Base-by-base conservation (phyloP, 2,329 filamentous ascomycete genomes). In the Paecilomyces fulvus region DNA sequence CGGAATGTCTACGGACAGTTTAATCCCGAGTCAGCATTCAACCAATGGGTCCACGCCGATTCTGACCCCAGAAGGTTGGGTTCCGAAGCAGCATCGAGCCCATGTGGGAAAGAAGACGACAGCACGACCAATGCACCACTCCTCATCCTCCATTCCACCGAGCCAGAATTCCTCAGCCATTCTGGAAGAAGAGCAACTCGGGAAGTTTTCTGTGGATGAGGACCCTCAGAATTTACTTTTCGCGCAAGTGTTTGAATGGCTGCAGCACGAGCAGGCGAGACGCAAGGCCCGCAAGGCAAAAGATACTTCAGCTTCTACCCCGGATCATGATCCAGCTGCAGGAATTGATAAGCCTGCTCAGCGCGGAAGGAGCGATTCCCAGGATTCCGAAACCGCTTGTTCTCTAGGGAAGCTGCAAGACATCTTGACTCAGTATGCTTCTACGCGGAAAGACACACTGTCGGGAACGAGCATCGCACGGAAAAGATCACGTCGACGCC, bases 321-420 rank as follows among this genome's bases (percentile, higher is more conserved):
- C 14, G 21, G 48, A 49, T 25, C 10, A 28, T 12, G 20, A 3
- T 28, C 25, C 48, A 64, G 53, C 64, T 63, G 25, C 65, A 58
- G 51, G 61, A 51, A 55, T 61, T 55, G 64, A 65, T 52, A 57
- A 65, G 49, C 59, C 55, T 20, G 48, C 57, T 20, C 30, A 52
- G 53, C 56, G 67, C 50, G 63, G 67, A 53, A 75, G 79, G 60
- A 76, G 77, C 54, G 77, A 75, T 61, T 89, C 87, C 1, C 77
- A 84, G 31, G 78, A 80, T 57, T 88, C 87, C 0, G 83, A 89
- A 51, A 87, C 84, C 63, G 82, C 86, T 1, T 79, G 87, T 8
- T 90, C 91, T 12, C 79, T 97, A 2, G 90, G 95, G 58, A 83
- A 85, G 61, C 79, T 96, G 23, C 90, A 96, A 70, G 82, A 80